Percentiles rank a stretch among this genome's conserved stretches.
Conservation (phyloP, 169 alveolate genomes). For the Miamiensis avidus region DNA sequence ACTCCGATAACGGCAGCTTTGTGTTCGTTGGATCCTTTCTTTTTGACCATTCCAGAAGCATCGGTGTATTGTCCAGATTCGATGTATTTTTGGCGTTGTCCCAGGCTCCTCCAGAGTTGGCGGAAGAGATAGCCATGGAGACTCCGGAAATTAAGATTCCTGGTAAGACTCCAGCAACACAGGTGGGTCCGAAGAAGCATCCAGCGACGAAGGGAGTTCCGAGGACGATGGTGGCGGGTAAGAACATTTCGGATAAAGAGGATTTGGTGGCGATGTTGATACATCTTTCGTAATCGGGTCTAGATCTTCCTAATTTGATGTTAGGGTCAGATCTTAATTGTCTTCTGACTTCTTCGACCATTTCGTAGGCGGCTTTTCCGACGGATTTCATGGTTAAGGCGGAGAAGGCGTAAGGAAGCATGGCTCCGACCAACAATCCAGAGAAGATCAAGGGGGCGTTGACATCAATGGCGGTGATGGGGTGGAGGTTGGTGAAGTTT, state of each 20-base stretch:
- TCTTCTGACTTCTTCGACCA: slow-evolving; percentile 60
- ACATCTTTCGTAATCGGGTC: slow-evolving; percentile 55
- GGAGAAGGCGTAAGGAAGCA: slow-evolving; percentile 76
- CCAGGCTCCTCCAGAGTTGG: slow-evolving; percentile 84
- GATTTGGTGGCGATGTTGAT: slow-evolving; percentile 59
- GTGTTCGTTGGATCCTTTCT: slow-evolving; percentile 64
- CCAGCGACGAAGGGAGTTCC: slow-evolving; percentile 68
- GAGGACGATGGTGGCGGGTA: slow-evolving; percentile 55
- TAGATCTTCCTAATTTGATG: slow-evolving; percentile 36
- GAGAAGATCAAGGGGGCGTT: slow-evolving; percentile 62
- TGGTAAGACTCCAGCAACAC: slow-evolving; percentile 53
- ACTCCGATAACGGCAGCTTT: slow-evolving; percentile 75
- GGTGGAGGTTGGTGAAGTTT: slow-evolving; percentile 27
- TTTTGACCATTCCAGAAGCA: background rate
- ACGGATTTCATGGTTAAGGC: slow-evolving; percentile 75
- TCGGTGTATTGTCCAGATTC: slow-evolving; percentile 49
- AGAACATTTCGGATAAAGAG: slow-evolving; percentile 59
- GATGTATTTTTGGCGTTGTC: slow-evolving; percentile 76
- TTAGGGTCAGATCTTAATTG: slow-evolving; percentile 44
- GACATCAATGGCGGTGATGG: slow-evolving; percentile 47
- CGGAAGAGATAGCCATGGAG: slow-evolving; percentile 69
- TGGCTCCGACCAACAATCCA: slow-evolving; percentile 73
- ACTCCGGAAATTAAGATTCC: slow-evolving; percentile 69
- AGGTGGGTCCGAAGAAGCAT: slow-evolving; percentile 64
- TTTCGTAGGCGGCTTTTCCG: slow-evolving; percentile 70